Percentiles rank a stretch among this genome's conserved stretches.
Evolutionary conservation across 805 yeast species (phyloP).

Genomic region (Teunomyces aglyptinius): DNA sequence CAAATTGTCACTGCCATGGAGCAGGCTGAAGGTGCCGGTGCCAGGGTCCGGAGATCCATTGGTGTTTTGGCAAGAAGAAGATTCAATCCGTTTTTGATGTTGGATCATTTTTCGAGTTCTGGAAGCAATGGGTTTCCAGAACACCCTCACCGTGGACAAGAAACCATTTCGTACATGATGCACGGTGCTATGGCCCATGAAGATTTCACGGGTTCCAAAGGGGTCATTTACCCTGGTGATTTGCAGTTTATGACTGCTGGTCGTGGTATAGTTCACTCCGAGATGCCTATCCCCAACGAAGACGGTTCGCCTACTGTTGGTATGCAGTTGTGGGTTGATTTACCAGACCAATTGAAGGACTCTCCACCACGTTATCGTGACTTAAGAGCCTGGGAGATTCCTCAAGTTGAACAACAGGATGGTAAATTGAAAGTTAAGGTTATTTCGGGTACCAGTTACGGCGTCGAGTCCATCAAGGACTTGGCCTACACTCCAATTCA

Average conservation of each 20-base stretch:
- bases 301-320: conserved; percentile 53
- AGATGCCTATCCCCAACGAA: conserved; percentile 67
- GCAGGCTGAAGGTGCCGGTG: conserved; percentile 87
- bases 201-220: conserved; percentile 84
- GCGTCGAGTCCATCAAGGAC: conserved; percentile 69
- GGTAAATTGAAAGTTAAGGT: conserved; percentile 63
- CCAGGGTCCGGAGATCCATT: conserved; percentile 75
- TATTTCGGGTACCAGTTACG: conserved; percentile 74
- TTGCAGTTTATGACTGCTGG: conserved; percentile 95
- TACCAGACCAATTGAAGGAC: conserved; percentile 62
- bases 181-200: conserved; percentile 74
- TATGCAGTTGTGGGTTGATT: conserved; percentile 86
- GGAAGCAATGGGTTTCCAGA: conserved; percentile 78
- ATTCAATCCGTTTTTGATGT: conserved; percentile 78
- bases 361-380: conserved; percentile 77
- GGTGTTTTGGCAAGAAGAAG: conserved; percentile 67
- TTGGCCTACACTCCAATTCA: conserved; percentile 81
- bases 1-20: conserved; percentile 51
- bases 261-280: conserved; percentile 80
- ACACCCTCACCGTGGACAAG: conserved; percentile 82
- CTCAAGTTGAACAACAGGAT: conserved; percentile 63
- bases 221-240: conserved; percentile 77
- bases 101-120: conserved; percentile 70
- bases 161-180: conserved; percentile 68
- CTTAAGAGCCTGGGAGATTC: conserved; percentile 66